These are phyloP conservation scores for Colletotrichum sp. DNA, from an alignment of 2,329 filamentous ascomycete species.

Conservation along the genomic window DNA sequence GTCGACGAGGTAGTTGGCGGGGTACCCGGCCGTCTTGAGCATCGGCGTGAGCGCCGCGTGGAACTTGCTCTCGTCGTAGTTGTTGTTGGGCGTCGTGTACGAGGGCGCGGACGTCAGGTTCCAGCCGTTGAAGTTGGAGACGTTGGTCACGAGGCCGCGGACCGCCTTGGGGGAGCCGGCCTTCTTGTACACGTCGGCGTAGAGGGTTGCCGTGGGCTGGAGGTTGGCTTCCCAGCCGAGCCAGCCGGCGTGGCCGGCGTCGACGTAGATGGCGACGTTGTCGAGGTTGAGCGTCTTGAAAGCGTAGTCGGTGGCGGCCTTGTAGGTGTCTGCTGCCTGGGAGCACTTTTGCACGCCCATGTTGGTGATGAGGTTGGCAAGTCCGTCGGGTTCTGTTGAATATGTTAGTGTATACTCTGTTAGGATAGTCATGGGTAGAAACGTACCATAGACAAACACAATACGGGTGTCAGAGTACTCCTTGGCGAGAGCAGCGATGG, in stretches of 20 bases:
- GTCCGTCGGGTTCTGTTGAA: constrained; percentile 31
- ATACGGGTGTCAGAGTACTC: constrained; percentile 14
- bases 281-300: constrained; percentile 36
- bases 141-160: constrained; percentile 40
- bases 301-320: constrained; percentile 36
- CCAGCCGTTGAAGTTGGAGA: constrained; percentile 38
- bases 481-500: constrained; percentile 21
- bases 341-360: constrained; percentile 32
- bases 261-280: constrained; percentile 41
- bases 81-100: constrained; percentile 27
- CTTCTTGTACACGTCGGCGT: constrained; percentile 33
- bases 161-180: constrained; percentile 38
- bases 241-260: constrained; percentile 43
- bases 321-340: constrained; percentile 31
- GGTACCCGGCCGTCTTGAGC: constrained; percentile 19
- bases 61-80: constrained; percentile 24
- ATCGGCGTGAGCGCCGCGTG: constrained; percentile 17
- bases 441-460: constrained; percentile 24
- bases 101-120: constrained; percentile 22
- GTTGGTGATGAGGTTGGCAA: constrained; percentile 42
- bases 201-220: constrained; percentile 30
- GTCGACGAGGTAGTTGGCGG: constrained; percentile 23
- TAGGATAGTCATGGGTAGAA: background rate
- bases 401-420: too few relatives aligned
- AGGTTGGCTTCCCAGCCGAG: constrained; percentile 38